A percentile compares a stretch with the other conserved stretches of the same genome.
phyloP scores from a whole-genome alignment of 2,329 filamentous ascomycete genomes.

The Cryphonectria carpinicola region DNA sequence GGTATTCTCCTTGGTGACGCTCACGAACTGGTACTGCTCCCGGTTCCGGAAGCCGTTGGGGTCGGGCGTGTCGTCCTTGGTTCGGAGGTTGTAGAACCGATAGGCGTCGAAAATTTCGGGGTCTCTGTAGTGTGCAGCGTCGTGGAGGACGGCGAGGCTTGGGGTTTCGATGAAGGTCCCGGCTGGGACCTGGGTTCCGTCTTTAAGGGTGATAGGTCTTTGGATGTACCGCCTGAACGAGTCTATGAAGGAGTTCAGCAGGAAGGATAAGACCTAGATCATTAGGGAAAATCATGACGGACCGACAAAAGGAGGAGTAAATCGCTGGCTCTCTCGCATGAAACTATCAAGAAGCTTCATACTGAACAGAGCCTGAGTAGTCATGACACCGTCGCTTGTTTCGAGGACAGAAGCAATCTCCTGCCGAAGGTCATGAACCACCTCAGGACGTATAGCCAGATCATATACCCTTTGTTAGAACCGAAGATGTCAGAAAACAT shows the following conservation, averaged over 20 bases:
- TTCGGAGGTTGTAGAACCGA: constrained; percentile 41
- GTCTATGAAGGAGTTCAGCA: constrained; percentile 20
- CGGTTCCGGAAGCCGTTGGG: constrained; percentile 35
- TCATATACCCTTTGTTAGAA: constrained; percentile 45
- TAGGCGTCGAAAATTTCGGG: constrained; percentile 41
- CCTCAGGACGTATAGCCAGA: constrained; percentile 51
- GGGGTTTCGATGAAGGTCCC: constrained; percentile 44
- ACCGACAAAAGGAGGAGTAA: constrained; percentile 35
- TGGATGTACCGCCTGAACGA: constrained; percentile 53
- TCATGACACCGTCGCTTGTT: constrained; percentile 33
- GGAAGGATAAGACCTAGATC: not conserved
- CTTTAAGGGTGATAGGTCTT: constrained; percentile 52
- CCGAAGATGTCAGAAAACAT: not conserved
- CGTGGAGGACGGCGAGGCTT: constrained; percentile 39
- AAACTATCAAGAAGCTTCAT: constrained; percentile 31
- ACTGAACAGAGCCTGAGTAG: constrained; percentile 26
- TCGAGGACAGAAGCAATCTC: constrained; percentile 46
- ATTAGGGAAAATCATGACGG: constrained; percentile 28
- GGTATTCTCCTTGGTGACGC: constrained; percentile 38
- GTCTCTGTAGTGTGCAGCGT: constrained; percentile 40
- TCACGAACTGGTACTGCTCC: constrained; percentile 43
- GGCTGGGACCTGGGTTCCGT: constrained; percentile 50
- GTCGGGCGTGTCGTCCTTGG: constrained; percentile 30
- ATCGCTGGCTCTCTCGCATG: constrained; percentile 28
- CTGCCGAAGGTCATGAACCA: constrained; percentile 51